phyloP scores from a whole-genome alignment of 1,284 basidiomycete species.

The Ceratobasidium sp. region DNA sequence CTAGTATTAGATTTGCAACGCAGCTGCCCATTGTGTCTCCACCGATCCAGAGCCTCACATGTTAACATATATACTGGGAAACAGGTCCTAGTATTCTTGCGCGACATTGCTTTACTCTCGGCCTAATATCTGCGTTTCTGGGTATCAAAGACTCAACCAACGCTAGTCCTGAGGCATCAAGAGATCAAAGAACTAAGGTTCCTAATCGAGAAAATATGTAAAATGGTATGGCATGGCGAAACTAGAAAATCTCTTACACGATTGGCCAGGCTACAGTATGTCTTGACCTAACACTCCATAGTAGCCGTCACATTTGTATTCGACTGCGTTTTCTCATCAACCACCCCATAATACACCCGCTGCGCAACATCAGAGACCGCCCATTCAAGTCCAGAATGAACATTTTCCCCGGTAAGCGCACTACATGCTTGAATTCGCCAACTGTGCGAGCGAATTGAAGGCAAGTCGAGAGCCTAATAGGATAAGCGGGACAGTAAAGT shows the following conservation, averaged over 20 bases:
- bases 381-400: constrained; percentile 92
- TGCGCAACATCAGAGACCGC: constrained; percentile 90
- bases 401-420: constrained; percentile 87
- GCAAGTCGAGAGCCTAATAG: constrained; percentile 76
- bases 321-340: neutral
- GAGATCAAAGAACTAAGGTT: neutral
- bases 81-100: neutral
- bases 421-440: constrained; percentile 95
- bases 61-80: too few species aligned
- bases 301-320: neutral
- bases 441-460: constrained; percentile 82
- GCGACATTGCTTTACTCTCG: neutral
- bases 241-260: neutral
- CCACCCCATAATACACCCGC: constrained; percentile 71
- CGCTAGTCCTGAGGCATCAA: neutral
- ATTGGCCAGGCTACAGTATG: neutral
- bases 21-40: neutral
- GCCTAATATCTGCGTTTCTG: too few species aligned
- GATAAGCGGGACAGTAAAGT: neutral
- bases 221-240: too few species aligned
- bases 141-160: neutral
- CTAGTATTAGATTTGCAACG: too few species aligned
- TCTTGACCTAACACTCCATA: neutral
- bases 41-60: neutral
- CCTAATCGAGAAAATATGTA: neutral